Conservation (phyloP, 2,329 filamentous ascomycete species). For the Ceratocystis papillata region DNA sequence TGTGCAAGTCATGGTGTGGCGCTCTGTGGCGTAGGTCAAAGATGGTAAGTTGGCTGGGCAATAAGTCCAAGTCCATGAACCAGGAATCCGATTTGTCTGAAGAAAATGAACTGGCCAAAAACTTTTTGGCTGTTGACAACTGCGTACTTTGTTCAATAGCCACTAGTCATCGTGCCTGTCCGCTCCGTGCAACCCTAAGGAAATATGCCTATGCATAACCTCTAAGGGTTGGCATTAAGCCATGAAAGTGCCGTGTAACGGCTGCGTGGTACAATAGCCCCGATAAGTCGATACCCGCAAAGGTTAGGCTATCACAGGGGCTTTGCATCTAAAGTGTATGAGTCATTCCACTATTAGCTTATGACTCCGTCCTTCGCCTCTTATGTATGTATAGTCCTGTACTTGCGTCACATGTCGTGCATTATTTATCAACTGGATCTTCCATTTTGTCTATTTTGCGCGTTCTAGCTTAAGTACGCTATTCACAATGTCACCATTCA, state of each 20-base stretch:
- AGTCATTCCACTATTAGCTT: conserved; percentile 14
- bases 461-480: background rate
- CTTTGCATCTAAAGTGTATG: conserved; percentile 19
- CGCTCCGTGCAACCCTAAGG: too few relatives aligned
- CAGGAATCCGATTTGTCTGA: too few relatives aligned
- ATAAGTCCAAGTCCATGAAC: too few relatives aligned
- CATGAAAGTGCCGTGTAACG: background rate
- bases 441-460: background rate
- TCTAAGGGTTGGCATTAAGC: background rate
- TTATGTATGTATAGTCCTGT: background rate
- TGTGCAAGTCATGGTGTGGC: background rate
- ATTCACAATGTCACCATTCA: conserved; percentile 50
- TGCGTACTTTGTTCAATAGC: too few relatives aligned
- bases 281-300: background rate
- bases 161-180: too few relatives aligned
- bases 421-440: background rate
- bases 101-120: too few relatives aligned
- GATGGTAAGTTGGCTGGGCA: background rate
- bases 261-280: background rate
- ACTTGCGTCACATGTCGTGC: background rate
- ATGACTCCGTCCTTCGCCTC: conserved; percentile 15
- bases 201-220: too few relatives aligned
- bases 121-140: too few relatives aligned
- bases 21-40: background rate
- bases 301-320: background rate